Evolutionary conservation across 2,329 filamentous ascomycete species (phyloP).

Genomic region (Xylariales sp.): DNA sequence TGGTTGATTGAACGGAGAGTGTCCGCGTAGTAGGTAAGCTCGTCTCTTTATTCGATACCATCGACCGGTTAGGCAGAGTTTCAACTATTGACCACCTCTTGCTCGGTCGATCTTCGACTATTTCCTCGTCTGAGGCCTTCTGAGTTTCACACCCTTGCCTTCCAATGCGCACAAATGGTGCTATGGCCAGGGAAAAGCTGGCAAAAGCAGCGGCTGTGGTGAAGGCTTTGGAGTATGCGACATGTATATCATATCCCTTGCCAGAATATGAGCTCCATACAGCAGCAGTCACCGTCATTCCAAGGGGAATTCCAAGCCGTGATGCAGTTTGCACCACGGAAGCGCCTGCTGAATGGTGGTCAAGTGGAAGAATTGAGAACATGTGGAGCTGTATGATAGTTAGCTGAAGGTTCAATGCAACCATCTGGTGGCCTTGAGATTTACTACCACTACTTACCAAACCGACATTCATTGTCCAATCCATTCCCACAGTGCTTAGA

Average conservation of each 20-base stretch:
- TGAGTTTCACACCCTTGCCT: constrained; percentile 14
- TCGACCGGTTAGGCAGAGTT: constrained; percentile 16
- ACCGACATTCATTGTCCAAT: constrained; percentile 29
- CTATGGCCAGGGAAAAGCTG: constrained; percentile 20
- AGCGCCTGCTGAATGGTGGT: constrained; percentile 24
- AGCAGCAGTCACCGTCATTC: constrained; percentile 25
- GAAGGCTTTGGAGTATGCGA: constrained; percentile 25
- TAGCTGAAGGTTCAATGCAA: constrained; percentile 10
- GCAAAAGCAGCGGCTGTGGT: constrained; percentile 24
- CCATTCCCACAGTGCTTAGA: constrained; percentile 27
- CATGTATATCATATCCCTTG: constrained; percentile 12
- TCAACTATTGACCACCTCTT: constrained; percentile 25
- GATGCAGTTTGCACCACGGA: constrained; percentile 25
- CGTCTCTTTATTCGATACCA: constrained; percentile 10
- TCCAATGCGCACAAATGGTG: constrained; percentile 25
- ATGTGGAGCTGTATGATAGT: constrained; percentile 18
- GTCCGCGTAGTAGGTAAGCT: constrained; percentile 15
- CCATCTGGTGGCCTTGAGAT: too few species aligned
- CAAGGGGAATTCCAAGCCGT: constrained; percentile 25
- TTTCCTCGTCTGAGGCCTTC: constrained; percentile 5
- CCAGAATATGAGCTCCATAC: constrained; percentile 26
- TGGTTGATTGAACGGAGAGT: neutral
- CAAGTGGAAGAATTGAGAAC: constrained; percentile 22
- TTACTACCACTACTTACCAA: constrained; percentile 16
- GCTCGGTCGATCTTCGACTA: constrained; percentile 18